Evolutionary conservation across 495 filamentous ascomycete genomes (phyloP), one percentile per base, ranked within the genome.

Genomic region (Aspergillus steynii): DNA sequence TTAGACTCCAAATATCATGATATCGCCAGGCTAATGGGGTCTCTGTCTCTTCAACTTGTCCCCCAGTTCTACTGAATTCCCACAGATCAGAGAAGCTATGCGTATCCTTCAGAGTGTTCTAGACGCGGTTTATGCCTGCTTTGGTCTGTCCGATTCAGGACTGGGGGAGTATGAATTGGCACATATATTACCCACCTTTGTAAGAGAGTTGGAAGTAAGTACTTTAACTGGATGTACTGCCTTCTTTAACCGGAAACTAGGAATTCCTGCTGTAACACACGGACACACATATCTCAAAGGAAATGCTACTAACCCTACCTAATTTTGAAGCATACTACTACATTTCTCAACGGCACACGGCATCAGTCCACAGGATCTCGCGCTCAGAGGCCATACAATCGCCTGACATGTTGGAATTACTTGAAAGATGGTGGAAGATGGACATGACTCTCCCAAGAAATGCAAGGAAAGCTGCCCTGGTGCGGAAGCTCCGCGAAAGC

Each of bases 191-290:
- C 46, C 25, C 25, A 49, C 25, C 46, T 49, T 14, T 49, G 25
- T 49, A 49, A 26, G 14, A 49, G 46, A 49, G 25, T n/a, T 49
- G 10, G 46, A 49, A 26, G 10, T 49, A 49, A 49, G 46, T 49
- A 49, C 46, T 49, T 26, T 49, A 49, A 49, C 10, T 49, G 25
- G 46, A 49, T 49, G 15, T 15, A 4, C 14, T 49, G 25, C 25
- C 46, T 49, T 49, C 25, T 49, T 49, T 49, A 49, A 49, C 25
- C 25, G 25, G 46, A 49, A 49, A 49, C 10, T 49, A 49, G 46
- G 46, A 49, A 49, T 49, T 49, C 46, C 46, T 49, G 46, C 46
- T 49, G 25, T 49, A 49, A 26, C 14, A 49, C 46, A 15, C 46
- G 46, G 46, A 49, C 46, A 9, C 46, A 26, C 25, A 49, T 49